These are phyloP conservation scores for Penicillium turbatum DNA, from an alignment of 495 filamentous ascomycete species.

Conservation along the genomic window DNA sequence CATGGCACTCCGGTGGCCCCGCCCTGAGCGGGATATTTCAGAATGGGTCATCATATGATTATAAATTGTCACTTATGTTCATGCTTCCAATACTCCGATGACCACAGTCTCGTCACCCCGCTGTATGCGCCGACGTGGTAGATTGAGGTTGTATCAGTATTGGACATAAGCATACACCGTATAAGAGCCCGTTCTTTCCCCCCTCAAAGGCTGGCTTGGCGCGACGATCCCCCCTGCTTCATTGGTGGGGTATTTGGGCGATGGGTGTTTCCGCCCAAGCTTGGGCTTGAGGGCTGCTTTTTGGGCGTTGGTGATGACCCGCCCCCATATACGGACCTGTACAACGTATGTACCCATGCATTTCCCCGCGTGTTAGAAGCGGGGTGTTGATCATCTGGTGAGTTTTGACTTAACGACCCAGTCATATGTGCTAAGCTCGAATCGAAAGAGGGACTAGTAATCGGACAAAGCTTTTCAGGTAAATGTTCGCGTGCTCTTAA, in stretches of 20 bases:
- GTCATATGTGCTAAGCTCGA: background rate
- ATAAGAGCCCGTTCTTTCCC: constrained; percentile 3
- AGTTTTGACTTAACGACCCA: background rate
- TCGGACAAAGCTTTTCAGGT: background rate
- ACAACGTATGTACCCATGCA: no score
- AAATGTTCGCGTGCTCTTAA: background rate
- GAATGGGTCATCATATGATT: background rate
- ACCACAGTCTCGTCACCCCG: background rate
- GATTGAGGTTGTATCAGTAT: constrained; percentile 14
- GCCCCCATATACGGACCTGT: no score
- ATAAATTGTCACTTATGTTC: background rate
- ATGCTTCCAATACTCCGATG: no score
- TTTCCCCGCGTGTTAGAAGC: background rate
- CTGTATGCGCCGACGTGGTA: constrained; percentile 10
- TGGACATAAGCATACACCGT: background rate
- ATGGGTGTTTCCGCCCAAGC: background rate
- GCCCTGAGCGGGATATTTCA: background rate
- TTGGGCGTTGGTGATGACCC: constrained; percentile 1
- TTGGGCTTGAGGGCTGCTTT: background rate
- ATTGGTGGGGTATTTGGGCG: constrained; percentile 11
- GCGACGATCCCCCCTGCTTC: constrained; percentile 14
- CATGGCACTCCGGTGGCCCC: constrained; percentile 6
- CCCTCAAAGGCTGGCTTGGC: constrained; percentile 18
- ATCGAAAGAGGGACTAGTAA: background rate
- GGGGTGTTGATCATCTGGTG: background rate